Evolutionary conservation across 768 basidiomycete species (phyloP).

Genomic region (Pleurotus djamor): DNA sequence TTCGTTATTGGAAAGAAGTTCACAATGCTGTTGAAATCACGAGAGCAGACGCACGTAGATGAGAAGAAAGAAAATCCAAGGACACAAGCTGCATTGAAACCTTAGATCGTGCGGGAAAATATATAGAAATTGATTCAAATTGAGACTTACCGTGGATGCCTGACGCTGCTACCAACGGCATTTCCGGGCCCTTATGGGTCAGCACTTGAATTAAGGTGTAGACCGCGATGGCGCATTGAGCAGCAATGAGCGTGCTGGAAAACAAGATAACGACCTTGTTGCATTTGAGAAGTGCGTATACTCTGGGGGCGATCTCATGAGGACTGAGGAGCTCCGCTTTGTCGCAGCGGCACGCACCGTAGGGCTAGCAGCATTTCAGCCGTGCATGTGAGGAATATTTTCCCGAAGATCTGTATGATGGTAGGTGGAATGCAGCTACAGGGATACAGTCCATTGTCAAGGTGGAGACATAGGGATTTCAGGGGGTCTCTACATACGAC

Average conservation of each 20-base stretch:
- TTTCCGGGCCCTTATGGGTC: no score
- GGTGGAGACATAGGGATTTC: not conserved
- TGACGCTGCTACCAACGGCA: no score
- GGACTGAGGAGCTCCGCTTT: not conserved
- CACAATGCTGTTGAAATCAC: no score
- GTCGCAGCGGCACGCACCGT: constrained; percentile 1
- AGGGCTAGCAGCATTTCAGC: constrained; percentile 7
- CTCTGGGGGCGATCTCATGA: not conserved
- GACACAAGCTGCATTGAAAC: not conserved
- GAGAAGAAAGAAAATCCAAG: not conserved
- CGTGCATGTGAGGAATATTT: constrained; percentile 8
- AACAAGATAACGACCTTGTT: constrained; percentile 1
- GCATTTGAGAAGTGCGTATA: constrained; percentile 7
- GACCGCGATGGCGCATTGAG: constrained; percentile 7
- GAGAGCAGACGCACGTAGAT: not conserved
- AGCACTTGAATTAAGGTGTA: constrained; percentile 8
- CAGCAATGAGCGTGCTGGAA: not conserved
- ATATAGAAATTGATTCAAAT: not conserved
- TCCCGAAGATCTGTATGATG: constrained; percentile 10
- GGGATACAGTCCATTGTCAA: no score
- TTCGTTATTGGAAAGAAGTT: no score
- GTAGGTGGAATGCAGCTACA: constrained; percentile 7
- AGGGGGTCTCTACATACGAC: no score
- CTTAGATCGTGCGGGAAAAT: constrained; percentile 1
- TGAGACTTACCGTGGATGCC: constrained; percentile 5